Evolutionary conservation across 805 yeast genomes (phyloP).

Genomic region (Yarrowia alimentaria): DNA sequence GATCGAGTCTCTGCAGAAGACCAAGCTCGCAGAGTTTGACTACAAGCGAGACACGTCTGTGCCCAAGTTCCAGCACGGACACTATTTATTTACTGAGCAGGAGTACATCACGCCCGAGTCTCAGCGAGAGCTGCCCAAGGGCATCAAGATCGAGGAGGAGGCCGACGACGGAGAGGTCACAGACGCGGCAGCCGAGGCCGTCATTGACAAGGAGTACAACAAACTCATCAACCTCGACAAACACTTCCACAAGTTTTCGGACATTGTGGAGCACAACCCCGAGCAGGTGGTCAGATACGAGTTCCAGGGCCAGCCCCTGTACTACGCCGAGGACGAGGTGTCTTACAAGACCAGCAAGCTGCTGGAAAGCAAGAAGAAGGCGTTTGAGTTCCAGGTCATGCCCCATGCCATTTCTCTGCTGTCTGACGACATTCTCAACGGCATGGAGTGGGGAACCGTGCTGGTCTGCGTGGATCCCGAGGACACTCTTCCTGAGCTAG

Average conservation of each 20-base stretch:
- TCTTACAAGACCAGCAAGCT: slow-evolving; percentile 44
- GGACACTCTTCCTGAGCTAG: slow-evolving; percentile 52
- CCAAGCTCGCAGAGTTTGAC: neutral
- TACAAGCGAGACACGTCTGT: slow-evolving; percentile 9
- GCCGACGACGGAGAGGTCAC: slow-evolving; percentile 34
- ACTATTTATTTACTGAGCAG: slow-evolving; percentile 65
- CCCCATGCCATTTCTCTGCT: slow-evolving; percentile 76
- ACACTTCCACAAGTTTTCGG: slow-evolving; percentile 75
- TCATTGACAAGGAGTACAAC: slow-evolving; percentile 29
- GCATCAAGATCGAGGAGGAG: slow-evolving; percentile 28
- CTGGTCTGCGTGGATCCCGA: slow-evolving; percentile 76
- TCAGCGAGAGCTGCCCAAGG: slow-evolving; percentile 11
- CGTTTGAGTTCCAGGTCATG: slow-evolving; percentile 87
- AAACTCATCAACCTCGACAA: slow-evolving; percentile 53
- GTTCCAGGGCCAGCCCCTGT: slow-evolving; percentile 70
- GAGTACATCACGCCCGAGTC: slow-evolving; percentile 51
- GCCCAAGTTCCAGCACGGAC: slow-evolving; percentile 48
- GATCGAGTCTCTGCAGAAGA: slow-evolving; percentile 4
- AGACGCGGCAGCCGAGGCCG: slow-evolving; percentile 32
- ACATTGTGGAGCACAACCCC: slow-evolving; percentile 75
- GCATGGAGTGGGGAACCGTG: slow-evolving; percentile 98
- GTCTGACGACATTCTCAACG: slow-evolving; percentile 49
- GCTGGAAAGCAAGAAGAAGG: slow-evolving; percentile 52
- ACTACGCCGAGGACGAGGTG: slow-evolving; percentile 64
- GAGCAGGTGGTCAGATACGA: slow-evolving; percentile 84